These are phyloP conservation scores for Ensete glaucum DNA, from an alignment of 176 grass and related monocot genomes.

Conservation along the genomic window DNA sequence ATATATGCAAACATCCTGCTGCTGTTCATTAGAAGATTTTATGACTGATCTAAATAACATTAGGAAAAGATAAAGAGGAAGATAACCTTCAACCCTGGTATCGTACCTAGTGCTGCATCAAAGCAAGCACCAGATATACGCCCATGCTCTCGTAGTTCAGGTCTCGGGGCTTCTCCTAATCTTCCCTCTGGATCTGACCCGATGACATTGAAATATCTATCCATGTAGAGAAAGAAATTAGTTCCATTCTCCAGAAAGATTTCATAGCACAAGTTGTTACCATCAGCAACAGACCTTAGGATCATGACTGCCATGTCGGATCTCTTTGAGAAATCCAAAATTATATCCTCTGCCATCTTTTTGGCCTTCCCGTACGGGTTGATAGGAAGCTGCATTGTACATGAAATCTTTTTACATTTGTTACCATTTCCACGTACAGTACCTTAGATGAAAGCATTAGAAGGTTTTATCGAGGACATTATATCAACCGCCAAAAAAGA, in stretches of 20 bases:
- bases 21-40: neutral
- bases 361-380: constrained; percentile 98
- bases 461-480: neutral
- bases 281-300: constrained; percentile 50
- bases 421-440: too few relatives aligned
- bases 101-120: constrained; percentile 62
- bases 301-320: constrained; percentile 98
- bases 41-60: neutral
- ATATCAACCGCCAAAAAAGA: neutral
- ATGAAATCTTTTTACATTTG: neutral
- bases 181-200: constrained; percentile 84
- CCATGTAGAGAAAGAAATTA: constrained; percentile 10
- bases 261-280: neutral
- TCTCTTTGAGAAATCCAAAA: constrained; percentile 85
- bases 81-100: constrained; percentile 74
- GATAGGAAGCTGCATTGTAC: constrained; percentile 57
- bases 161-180: constrained; percentile 87
- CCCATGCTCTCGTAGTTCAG: constrained; percentile 85
- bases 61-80: neutral
- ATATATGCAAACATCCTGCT: neutral
- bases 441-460: neutral
- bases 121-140: constrained; percentile 93
- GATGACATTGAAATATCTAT: constrained; percentile 96
- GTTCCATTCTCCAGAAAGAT: neutral
- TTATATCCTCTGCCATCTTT: constrained; percentile 99